These are phyloP conservation scores for Debaryomycetaceae sp. DNA, from an alignment of 1,139 yeast species.

Conservation along the genomic window DNA sequence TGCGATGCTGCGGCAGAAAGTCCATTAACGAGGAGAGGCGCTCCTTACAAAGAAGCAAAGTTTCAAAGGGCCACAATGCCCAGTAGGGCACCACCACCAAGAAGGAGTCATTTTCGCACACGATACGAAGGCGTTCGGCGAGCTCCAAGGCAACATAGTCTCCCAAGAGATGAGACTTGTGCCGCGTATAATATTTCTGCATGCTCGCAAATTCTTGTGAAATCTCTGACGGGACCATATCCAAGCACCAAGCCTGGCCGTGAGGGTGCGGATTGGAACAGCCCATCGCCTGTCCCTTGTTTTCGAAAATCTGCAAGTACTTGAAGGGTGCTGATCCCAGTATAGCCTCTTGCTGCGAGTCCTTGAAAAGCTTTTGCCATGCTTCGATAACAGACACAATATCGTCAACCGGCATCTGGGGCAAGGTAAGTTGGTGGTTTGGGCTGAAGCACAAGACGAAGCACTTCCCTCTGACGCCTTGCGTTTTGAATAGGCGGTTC, in stretches of 20 bases:
- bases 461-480: constrained; percentile 60
- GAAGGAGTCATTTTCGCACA: constrained; percentile 51
- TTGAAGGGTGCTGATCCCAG: constrained; percentile 35
- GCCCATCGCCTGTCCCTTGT: constrained; percentile 75
- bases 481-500: constrained; percentile 38
- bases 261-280: constrained; percentile 79
- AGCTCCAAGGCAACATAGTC: constrained; percentile 58
- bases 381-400: constrained; percentile 41
- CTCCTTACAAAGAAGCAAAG: constrained; percentile 46
- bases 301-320: constrained; percentile 67
- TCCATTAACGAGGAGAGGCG: constrained; percentile 44
- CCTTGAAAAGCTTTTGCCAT: constrained; percentile 47
- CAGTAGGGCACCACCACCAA: constrained; percentile 71
- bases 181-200: constrained; percentile 33
- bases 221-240: constrained; percentile 60
- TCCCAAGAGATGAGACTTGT: constrained; percentile 42
- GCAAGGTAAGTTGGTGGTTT: constrained; percentile 57
- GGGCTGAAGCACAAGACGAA: constrained; percentile 68
- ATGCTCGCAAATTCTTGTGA: constrained; percentile 43
- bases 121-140: constrained; percentile 39
- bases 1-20: constrained; percentile 37
- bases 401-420: constrained; percentile 41
- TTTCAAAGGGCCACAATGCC: constrained; percentile 81
- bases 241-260: constrained; percentile 72
- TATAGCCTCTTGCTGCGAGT: constrained; percentile 24